Evolutionary conservation across 108 stramenopile genomes (phyloP).

Genomic region (Cyclostephanos tholiformis): DNA sequence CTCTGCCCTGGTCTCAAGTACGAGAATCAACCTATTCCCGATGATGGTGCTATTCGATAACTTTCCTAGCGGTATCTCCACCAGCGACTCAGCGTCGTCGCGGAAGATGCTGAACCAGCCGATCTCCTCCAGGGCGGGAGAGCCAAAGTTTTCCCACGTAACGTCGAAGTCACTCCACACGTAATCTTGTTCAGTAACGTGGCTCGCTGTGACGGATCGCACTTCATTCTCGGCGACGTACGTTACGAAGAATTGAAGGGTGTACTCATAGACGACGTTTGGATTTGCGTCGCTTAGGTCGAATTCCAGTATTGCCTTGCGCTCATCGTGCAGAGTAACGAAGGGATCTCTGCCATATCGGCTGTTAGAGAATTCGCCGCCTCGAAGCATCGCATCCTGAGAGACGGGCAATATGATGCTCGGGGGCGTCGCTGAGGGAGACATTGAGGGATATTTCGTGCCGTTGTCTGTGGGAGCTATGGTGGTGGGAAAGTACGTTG

Average conservation of each 20-base stretch:
- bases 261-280: conserved; percentile 6
- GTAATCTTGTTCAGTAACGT: not conserved
- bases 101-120: conserved; percentile 12
- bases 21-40: conserved; percentile 1
- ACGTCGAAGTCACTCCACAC: not conserved
- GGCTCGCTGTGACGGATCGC: not conserved
- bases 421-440: not conserved
- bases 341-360: conserved; percentile 6
- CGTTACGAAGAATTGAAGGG: conserved; percentile 9
- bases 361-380: not conserved
- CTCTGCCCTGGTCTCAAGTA: not conserved
- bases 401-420: not conserved
- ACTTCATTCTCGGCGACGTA: conserved; percentile 2
- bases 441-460: not conserved
- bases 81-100: not conserved
- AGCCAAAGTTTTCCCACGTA: not conserved
- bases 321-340: not conserved
- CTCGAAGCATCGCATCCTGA: conserved; percentile 6
- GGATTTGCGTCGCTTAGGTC: not conserved
- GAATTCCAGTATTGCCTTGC: conserved; percentile 16
- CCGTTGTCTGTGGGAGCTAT: not conserved
- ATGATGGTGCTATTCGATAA: not conserved
- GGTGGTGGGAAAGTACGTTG: not conserved
- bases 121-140: not conserved
- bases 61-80: conserved; percentile 1